Evolutionary conservation across 805 yeast genomes (phyloP).

Genomic region (Yamadazyma olivae): DNA sequence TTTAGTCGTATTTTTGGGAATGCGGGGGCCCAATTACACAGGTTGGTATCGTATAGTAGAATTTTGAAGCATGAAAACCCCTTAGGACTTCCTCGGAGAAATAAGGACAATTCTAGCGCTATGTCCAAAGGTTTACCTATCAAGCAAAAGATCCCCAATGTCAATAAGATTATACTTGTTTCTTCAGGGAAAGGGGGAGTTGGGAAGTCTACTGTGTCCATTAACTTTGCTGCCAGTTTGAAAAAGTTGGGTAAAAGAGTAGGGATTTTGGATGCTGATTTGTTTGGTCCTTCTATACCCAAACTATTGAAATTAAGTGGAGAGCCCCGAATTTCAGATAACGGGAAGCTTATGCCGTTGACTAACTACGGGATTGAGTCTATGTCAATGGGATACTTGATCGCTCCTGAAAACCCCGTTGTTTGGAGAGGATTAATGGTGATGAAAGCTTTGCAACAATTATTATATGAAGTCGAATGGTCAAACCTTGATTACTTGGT

Average conservation of each 20-base stretch:
- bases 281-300: slow-evolving; percentile 85
- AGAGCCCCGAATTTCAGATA: slow-evolving; percentile 56
- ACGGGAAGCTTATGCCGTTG: slow-evolving; percentile 62
- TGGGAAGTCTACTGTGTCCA: slow-evolving; percentile 73
- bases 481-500: slow-evolving; percentile 60
- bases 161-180: slow-evolving; percentile 58
- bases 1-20: too few relatives aligned
- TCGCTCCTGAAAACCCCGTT: slow-evolving; percentile 62
- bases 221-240: slow-evolving; percentile 65
- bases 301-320: slow-evolving; percentile 64
- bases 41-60: neutral
- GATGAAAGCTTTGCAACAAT: slow-evolving; percentile 81
- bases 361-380: slow-evolving; percentile 72
- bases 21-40: neutral
- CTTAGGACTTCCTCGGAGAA: slow-evolving; percentile 33
- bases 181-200: slow-evolving; percentile 82
- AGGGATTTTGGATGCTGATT: slow-evolving; percentile 76
- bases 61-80: slow-evolving; percentile 34
- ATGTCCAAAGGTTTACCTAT: slow-evolving; percentile 56
- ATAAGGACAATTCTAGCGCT: slow-evolving; percentile 20
- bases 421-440: slow-evolving; percentile 89
- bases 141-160: slow-evolving; percentile 56
- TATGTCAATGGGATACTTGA: slow-evolving; percentile 87
- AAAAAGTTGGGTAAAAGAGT: slow-evolving; percentile 50
- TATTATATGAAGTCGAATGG: slow-evolving; percentile 84